Evolutionary conservation across 139 green algal species (phyloP).

Genomic region (Diplosphaera chodatii): DNA sequence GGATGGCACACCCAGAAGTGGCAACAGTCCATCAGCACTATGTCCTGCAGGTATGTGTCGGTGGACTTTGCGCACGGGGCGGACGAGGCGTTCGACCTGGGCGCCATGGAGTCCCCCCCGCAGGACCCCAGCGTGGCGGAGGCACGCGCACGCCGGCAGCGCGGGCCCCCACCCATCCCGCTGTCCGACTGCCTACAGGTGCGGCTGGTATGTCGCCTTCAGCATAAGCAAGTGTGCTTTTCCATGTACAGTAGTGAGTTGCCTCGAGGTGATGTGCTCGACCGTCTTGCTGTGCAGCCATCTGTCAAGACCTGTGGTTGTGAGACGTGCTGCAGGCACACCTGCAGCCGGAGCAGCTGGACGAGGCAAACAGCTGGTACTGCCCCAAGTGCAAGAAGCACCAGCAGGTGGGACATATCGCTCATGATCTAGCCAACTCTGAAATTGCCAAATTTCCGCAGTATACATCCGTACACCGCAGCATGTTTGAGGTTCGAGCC

Average conservation of each 20-base stretch:
- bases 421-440: too few relatives aligned
- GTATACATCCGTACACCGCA: too few relatives aligned
- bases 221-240: too few relatives aligned
- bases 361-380: constrained; percentile 72
- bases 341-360: constrained; percentile 71
- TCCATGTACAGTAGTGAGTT: too few relatives aligned
- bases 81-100: constrained; percentile 22
- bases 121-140: constrained; percentile 4
- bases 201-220: too few relatives aligned
- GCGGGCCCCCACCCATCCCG: neutral
- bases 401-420: constrained; percentile 30
- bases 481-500: too few relatives aligned
- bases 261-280: too few relatives aligned
- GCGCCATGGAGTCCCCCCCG: constrained; percentile 22
- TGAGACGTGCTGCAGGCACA: constrained; percentile 55
- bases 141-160: neutral
- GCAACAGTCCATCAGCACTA: too few relatives aligned
- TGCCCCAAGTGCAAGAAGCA: constrained; percentile 83
- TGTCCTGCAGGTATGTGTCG: constrained; percentile 1
- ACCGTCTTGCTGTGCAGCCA: too few relatives aligned
- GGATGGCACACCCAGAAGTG: too few relatives aligned
- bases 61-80: constrained; percentile 5
- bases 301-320: too few relatives aligned
- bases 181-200: constrained; percentile 12
- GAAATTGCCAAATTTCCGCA: too few relatives aligned